Evolutionary conservation across 1,284 basidiomycete genomes (phyloP), one percentile per base, ranked within the genome.

Genomic region (Malassezia dermatis): DNA sequence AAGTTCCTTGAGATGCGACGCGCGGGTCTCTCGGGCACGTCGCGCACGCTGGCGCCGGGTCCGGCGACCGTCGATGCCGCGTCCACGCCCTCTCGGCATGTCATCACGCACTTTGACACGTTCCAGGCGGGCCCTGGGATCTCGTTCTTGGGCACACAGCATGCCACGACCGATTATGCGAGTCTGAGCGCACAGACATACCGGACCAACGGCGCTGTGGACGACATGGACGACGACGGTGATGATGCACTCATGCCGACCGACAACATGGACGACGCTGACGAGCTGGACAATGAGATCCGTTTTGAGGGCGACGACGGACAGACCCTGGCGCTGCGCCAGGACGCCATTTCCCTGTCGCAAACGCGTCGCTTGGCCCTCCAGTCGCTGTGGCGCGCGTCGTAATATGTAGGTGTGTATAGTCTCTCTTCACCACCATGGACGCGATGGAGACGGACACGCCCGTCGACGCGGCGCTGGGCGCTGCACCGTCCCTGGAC

Each of bases 281-380:
- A 62, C 24, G 59, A 61, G 12, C 50, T 60, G n/a, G 48, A 46
- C n/a, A 53, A 53, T 26, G 66, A 68, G 15, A 53, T 71, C 13
- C 57, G 64, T 15, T 64, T 72, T 17, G 60, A 63, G 31, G 71
- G 71, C 21, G 71, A 72, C 27, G 64, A 74, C 47, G 71, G 71
- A 1, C 68, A 70, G 52, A 61, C 51, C 8, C 53, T 74, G 31
- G 62, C 64, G 10, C 66, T 62, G 51, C 49, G 64, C n/a, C 65
- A 71, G 47, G 71, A 69, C 10, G 63, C 64, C 13, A 74, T 74
- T 49, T 63, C 61, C 27, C 56, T 72, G 17, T 64, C 70, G 11
- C 71, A 73, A 57, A 69, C 66, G 30, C 59, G 58, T 15, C 42
- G 58, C 12, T 42, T 47, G 8, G 41, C 51, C 3, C 19, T 40